Base-by-base conservation (phyloP, 306 rosid species). In the Mucuna pruriens region DNA sequence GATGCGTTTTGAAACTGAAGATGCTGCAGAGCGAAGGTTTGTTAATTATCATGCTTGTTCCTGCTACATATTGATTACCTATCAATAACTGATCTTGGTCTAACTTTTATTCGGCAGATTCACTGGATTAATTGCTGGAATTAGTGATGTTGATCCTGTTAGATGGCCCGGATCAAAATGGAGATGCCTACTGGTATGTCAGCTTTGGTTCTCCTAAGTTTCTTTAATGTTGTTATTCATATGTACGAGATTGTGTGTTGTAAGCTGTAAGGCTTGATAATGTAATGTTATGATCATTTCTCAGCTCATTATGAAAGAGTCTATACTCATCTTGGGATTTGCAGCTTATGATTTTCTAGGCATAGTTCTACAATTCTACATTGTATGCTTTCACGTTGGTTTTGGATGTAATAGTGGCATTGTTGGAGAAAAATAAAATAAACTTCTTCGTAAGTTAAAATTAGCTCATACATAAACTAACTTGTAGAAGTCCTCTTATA, bases 81-180 rank as follows among this genome's bases (percentile, higher is more conserved):
- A 60, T 46, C 22, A 19, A 76, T 31, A 13, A 15, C 12, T 57
- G 77, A 64, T 71, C 16, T 62, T 1, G 38, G 31, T 65, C 15
- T 7, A 9, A 54, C 36, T 64, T 85, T 10, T 33, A 11, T 75
- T 78, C 29, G 23, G 46, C 93, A 95, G 99, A 65, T 88, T 87
- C 80, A 87, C 97, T 6, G 99, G 99, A 76, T 72, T 90, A 46
- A 84, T 95, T 72, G 82, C 91, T 78, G 97, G 99, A 77, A 79
- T 88, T 20, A 65, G 86, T 31, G 98, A 93, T 52, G 79, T 75
- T 67, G 99, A 95, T 88, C 91, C 99, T 65, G 80, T 85, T 26
- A 86, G 98, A 79, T 95, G 99, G 98, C 88, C 98, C 0, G 91
- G 97, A 49, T 93, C 99, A 20, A 93, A 91, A 84, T 95, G 99